Evolutionary conservation across 176 grass and related monocot genomes (phyloP), one percentile per base, ranked within the genome.

Genomic region (Carex myosuroides): DNA sequence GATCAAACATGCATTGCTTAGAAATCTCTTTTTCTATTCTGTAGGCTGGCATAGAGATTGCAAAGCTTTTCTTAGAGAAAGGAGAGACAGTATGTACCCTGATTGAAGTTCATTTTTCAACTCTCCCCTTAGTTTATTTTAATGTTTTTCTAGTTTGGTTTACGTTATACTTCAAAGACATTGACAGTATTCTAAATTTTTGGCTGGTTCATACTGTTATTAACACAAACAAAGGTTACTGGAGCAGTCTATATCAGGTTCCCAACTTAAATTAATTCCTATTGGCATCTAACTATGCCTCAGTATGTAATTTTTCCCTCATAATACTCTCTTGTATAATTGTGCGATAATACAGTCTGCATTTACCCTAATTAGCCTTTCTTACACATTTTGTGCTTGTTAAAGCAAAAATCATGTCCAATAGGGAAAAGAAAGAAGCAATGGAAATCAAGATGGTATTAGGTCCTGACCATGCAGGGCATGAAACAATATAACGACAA

Each of bases 1-100:
- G 13, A 39, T 42, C 12, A 71, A 71, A 10, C 14, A 39, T 42
- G 67, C 32, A 13, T 76, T 54, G 16, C 12, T 46, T 54, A 21
- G n/a, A 24, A 14, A 41, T 61, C 11, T 63, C n/a, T 62, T 5
- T 7, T 62, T 33, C 35, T 12, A 64, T 82, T 82, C 12, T 83
- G 80, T 91, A 97, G 95, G 91, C 88, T 90, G 93, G 96, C 48
- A 95, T 95, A 89, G 96, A 99, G 85, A 92, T 78, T 79, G 88
- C 93, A 64, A 99, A 95, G 91, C 86, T 99, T 67, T 99, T 95
- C 88, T 87, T 99, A 86, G 87, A 92, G 77, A 93, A 93, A 92
- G 96, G 96, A 87, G 96, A 99, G 69, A 93, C 83, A 13, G 93
- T 99, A 99, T 82, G 87, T 24, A 67, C 50, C 59, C 11, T 56